Base-by-base conservation (phyloP, 768 basidiomycete genomes). In the Xerocomellus chrysenteron region DNA sequence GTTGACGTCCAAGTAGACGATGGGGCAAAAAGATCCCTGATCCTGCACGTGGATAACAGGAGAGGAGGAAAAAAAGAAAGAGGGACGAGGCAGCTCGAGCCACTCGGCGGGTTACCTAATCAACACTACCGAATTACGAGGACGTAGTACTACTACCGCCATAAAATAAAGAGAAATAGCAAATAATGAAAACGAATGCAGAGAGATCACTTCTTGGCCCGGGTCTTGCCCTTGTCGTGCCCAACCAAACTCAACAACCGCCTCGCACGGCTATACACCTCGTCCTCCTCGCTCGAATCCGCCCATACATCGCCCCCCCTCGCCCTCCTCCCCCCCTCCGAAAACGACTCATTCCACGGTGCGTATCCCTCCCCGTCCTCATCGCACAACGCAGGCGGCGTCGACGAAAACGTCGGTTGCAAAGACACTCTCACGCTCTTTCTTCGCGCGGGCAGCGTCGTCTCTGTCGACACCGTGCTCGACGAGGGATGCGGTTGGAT, bases 381-480 rank as follows among this genome's bases (percentile, higher is more conserved):
- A 54, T 87, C 79, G 26, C 82, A 81, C 45, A 80, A 68, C 37
- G 84, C 85, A 39, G 87, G 87, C 9, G 90, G 88, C 2, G 89
- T 80, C 0, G 84, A 73, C 7, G 87, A 87, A 68, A 87, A 90
- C 35, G 87, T 89, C 11, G 91, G 91, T 43, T 85, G 80, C 37
- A 92, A 69, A 30, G 87, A 89, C 50, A 93, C 85, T 8, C 91
- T 77, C 35, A 93, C 91, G 64, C 88, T 90, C 73, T 92, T 92
- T 36, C 79, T 67, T 12, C 82, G 70, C 2, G 9, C 51, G 0
- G 73, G 51, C 0, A 28, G 28, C 28, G 28, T 28, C 28, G 47
- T 59, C 40, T 58, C 64, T 0, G 61, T 62, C 35, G 65, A 64
- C 3, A 24, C 45, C 26, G 26, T 26, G 26, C 26, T 55, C 28